phyloP scores from a whole-genome alignment of 257 asterid genomes.

The Buddleja alternifolia region DNA sequence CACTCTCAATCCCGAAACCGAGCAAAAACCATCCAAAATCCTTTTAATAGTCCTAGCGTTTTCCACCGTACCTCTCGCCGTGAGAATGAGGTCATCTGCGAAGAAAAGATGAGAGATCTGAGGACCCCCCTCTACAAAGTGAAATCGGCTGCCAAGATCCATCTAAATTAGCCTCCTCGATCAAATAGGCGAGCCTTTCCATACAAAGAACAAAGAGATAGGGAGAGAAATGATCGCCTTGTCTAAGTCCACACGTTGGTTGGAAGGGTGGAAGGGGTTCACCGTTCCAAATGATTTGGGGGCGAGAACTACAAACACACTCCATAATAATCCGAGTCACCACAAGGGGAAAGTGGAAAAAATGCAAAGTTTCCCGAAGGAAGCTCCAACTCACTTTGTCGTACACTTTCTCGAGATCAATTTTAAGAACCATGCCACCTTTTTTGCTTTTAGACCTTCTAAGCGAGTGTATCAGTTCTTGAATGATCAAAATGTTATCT shows the following conservation, averaged over 20 bases:
- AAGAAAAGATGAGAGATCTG: not conserved
- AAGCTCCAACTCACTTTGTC: not conserved
- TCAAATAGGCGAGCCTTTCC: not conserved
- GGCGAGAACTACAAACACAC: no score
- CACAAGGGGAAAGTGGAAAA: not conserved
- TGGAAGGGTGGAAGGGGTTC: no score
- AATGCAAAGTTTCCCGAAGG: not conserved
- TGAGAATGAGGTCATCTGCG: not conserved
- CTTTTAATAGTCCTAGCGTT: not conserved
- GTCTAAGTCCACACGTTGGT: no score
- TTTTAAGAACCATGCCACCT: not conserved
- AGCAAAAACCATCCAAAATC: not conserved
- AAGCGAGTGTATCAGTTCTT: not conserved
- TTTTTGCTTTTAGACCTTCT: not conserved
- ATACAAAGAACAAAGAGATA: not conserved
- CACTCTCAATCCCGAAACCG: not conserved
- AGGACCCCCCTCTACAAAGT: not conserved
- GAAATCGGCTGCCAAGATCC: not conserved
- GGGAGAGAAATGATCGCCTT: no score
- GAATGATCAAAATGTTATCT: not conserved
- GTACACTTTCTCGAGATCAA: not conserved
- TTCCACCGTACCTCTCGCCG: not conserved
- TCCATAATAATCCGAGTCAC: no score
- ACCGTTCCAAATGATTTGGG: no score
- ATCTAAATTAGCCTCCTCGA: not conserved